Evolutionary conservation across 208 protist genomes (phyloP), one percentile per base, ranked within the genome.

Genomic region (Leishmania lainsoni): DNA sequence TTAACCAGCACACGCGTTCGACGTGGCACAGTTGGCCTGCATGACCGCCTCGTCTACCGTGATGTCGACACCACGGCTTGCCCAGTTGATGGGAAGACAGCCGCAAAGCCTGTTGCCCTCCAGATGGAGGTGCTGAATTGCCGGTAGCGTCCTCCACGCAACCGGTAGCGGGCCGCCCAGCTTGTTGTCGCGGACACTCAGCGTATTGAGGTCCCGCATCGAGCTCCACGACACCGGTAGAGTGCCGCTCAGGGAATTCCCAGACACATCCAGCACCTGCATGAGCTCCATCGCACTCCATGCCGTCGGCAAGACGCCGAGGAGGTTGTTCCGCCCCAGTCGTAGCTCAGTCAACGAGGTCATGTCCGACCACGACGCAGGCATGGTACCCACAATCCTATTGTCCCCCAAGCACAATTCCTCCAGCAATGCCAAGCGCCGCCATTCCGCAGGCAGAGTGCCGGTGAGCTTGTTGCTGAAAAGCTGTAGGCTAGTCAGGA

Each of bases 211-310:
- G 5, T 48, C 1, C 42, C 52, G 48, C 59, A 79, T 42, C 39
- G 49, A 56, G 42, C 75, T 22, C 75, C 75, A 68, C 29, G 22
- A 68, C 29, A 20, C 61, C 29, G 61, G 61, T 16, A 68, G 61
- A 61, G 63, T 75, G 32, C 77, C 77, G 3, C 39, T n/a, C 49
- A 80, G 68, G 5, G 54, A 42, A 52, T 80, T 80, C 32, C 73
- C 26, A 32, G 65, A 48, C 3, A 79, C n/a, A 8, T 79, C 39
- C n/a, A 79, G 52, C 26, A 52, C 48, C 0, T 73, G 63, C 45
- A 79, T 12, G 20, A 39, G 6, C 26, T 29, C 5, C 65, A 79
- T 29, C 9, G 48, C 48, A 26, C 45, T 17, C 76, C 76, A 79
- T 16, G 32, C 63, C 17, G 29, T n/a, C 5, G 75, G 75, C 52